Percentiles rank a stretch among this genome's conserved stretches.
phyloP scores from a whole-genome alignment of 352 stramenopile genomes.

The Pythium insidiosum region DNA sequence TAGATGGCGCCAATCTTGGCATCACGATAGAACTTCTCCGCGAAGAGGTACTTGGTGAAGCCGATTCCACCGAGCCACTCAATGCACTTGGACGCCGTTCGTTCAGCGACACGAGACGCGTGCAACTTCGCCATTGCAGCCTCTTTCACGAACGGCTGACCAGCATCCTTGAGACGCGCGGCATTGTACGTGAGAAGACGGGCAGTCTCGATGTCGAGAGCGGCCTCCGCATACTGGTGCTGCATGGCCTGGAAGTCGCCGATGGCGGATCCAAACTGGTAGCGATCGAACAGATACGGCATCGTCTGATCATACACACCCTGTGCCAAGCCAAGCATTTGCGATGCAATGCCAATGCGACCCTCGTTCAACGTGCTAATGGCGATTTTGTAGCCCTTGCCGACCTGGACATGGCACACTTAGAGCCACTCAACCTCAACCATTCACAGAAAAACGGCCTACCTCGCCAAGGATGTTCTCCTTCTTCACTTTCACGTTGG shows the following conservation, averaged over 20 bases:
- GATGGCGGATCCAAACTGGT: constrained; percentile 93
- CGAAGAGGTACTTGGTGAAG: constrained; percentile 92
- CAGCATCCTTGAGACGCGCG: constrained; percentile 91
- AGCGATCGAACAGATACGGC: constrained; percentile 94
- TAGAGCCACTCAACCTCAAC: not conserved
- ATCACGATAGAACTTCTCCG: constrained; percentile 97
- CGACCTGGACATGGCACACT: constrained; percentile 22
- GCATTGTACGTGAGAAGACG: constrained; percentile 94
- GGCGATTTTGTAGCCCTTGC: constrained; percentile 95
- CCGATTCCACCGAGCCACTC: constrained; percentile 94
- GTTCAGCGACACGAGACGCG: constrained; percentile 92
- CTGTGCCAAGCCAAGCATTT: constrained; percentile 96
- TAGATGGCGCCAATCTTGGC: constrained; percentile 97
- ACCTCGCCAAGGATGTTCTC: constrained; percentile 92
- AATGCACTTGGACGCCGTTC: constrained; percentile 93
- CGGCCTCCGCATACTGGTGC: constrained; percentile 94
- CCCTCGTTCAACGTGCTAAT: constrained; percentile 96
- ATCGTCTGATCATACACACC: constrained; percentile 93
- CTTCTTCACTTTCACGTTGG: constrained; percentile 91
- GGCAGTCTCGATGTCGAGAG: constrained; percentile 91
- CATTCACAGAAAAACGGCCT: not conserved
- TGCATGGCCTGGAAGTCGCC: constrained; percentile 96
- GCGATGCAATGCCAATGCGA: constrained; percentile 95
- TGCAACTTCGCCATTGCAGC: constrained; percentile 96
- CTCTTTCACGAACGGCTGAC: constrained; percentile 94